A percentile compares a stretch with the other conserved stretches of the same genome.
These are phyloP conservation scores for Diaporthe batatas DNA, from an alignment of 2,329 filamentous ascomycete genomes.

Conservation along the genomic window DNA sequence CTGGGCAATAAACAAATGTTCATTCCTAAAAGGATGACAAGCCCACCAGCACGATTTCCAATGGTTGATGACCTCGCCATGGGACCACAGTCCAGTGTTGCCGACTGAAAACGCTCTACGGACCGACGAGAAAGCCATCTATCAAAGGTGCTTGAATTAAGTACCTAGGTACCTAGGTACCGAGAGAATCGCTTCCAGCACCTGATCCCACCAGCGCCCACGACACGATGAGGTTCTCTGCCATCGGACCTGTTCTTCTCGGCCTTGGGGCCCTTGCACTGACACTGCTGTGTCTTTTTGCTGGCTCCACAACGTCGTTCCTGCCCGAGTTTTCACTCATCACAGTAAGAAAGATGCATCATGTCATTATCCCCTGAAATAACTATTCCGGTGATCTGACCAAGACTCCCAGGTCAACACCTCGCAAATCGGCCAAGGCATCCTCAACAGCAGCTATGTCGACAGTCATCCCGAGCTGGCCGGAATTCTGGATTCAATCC, in stretches of 20 bases:
- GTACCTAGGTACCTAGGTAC: too few relatives aligned
- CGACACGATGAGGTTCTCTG: conserved; percentile 36
- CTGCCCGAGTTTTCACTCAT: conserved; percentile 30
- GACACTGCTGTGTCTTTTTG: conserved; percentile 32
- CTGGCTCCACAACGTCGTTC: conserved; percentile 30
- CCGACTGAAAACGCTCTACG: not conserved
- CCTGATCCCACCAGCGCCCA: not conserved
- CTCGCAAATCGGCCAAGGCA: conserved; percentile 28
- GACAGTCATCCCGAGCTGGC: conserved; percentile 21
- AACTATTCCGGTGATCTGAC: not conserved
- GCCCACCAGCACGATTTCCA: not conserved
- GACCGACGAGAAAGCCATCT: not conserved
- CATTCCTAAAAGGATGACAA: not conserved
- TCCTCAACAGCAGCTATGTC: conserved; percentile 31
- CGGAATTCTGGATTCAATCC: conserved; percentile 20
- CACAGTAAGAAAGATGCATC: conserved; percentile 8
- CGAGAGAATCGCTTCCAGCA: not conserved
- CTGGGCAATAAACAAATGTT: not conserved
- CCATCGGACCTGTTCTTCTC: conserved; percentile 15
- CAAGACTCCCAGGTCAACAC: conserved; percentile 18
- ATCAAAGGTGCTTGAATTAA: too few relatives aligned
- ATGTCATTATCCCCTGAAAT: not conserved
- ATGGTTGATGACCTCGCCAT: not conserved
- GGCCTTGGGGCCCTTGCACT: conserved; percentile 22
- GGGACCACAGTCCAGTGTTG: too few relatives aligned